Evolutionary conservation across 768 basidiomycete species (phyloP), one percentile per base, ranked within the genome.

Genomic region (Boletus patriciae): DNA sequence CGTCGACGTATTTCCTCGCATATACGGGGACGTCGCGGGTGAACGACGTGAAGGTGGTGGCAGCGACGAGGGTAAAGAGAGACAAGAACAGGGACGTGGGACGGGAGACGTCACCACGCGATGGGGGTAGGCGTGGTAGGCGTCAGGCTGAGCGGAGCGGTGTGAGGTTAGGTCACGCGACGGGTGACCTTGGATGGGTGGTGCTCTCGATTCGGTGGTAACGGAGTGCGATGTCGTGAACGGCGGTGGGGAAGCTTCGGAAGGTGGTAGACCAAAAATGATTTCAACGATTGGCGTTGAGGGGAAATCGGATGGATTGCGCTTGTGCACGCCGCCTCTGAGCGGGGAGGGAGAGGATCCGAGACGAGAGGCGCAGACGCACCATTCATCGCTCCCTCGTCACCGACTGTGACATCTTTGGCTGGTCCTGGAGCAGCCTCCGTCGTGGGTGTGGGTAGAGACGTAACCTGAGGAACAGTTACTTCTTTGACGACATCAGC

Each of bases 11-110:
- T 67, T 69, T 6, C 56, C 67, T 13, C 68, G 50, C 9, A 58
- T 37, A n/a, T 61, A 57, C 3, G 55, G 62, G 11, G 63, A 57
- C 25, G 31, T 16, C 42, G 55, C n/a, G 8, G 62, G 70, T 11
- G 70, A 70, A 49, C 62, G 69, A 70, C 34, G 80, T 10, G 66
- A 60, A 18, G 27, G 50, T 75, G 15, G 70, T 4, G 83, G 62
- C 5, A 50, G 66, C 4, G 66, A 58, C 13, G 63, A 58, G 1
- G 64, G 67, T 15, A 66, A 64, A 38, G 65, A 63, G 18, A 63
- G 37, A n/a, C 66, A 62, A 10, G 71, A 71, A 77, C 72, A 45
- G 73, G 80, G 43, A 74, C 64, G 62, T 54, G 74, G 31, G 25
- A 34, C 25, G 6, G 69, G 66, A 4, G 68, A 66, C 2, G 54